Conservation (phyloP, 2,329 filamentous ascomycete genomes). For the Xylaria digitata region DNA sequence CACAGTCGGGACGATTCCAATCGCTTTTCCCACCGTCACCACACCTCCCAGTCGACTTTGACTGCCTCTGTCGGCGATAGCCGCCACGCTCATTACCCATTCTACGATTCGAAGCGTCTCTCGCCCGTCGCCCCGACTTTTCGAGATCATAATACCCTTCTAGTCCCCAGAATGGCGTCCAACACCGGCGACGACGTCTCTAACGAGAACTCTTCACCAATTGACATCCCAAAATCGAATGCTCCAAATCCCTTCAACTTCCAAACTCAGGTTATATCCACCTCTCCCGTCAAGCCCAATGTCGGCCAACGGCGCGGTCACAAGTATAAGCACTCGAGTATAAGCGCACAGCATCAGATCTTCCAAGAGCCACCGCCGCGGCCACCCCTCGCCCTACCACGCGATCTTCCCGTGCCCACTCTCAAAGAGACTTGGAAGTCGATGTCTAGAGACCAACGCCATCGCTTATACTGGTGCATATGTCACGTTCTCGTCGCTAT, state of each 20-base stretch:
- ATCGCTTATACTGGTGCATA: conserved; percentile 86
- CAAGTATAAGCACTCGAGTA: conserved; percentile 96
- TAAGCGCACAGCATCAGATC: conserved; percentile 89
- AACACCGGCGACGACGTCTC: conserved; percentile 39
- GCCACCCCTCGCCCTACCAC: conserved; percentile 87
- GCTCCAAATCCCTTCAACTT: conserved; percentile 89
- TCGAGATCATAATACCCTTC: conserved; percentile 38
- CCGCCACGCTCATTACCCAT: conserved; percentile 37
- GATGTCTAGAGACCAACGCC: conserved; percentile 88
- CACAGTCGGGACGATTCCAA: conserved; percentile 15
- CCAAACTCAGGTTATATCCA: conserved; percentile 81
- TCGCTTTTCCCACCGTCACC: conserved; percentile 33
- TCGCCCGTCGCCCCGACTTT: conserved; percentile 49
- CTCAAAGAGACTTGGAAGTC: conserved; percentile 86
- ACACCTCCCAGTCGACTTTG: conserved; percentile 31
- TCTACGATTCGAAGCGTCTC: conserved; percentile 50
- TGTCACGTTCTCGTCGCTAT: conserved; percentile 87
- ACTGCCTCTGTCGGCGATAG: conserved; percentile 35
- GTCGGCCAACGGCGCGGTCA: conserved; percentile 93
- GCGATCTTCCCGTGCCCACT: conserved; percentile 91
- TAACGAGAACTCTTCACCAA: conserved; percentile 48
- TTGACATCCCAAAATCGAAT: conserved; percentile 52
- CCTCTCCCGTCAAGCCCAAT: conserved; percentile 81
- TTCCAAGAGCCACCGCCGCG: conserved; percentile 91
- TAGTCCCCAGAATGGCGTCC: conserved; percentile 44